Conservation (phyloP, 2,329 filamentous ascomycete species). For the Alternaria sp. region DNA sequence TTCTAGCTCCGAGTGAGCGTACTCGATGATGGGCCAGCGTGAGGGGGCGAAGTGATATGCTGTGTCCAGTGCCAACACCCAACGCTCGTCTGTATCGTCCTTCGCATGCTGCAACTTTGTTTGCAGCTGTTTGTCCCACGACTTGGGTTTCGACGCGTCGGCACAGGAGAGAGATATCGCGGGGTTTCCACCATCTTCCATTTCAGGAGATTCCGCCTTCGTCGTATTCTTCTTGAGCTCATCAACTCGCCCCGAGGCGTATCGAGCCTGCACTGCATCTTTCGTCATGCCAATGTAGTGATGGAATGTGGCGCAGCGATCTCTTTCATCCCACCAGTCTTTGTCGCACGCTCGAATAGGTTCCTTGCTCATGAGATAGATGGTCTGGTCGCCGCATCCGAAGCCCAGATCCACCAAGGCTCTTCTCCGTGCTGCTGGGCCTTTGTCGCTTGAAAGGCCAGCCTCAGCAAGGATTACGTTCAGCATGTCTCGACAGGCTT, state of each 20-base stretch:
- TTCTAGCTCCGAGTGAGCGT: constrained; percentile 50
- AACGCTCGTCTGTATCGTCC: constrained; percentile 42
- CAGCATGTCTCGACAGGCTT: constrained; percentile 60
- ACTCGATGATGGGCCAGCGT: constrained; percentile 54
- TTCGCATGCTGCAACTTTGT: constrained; percentile 9
- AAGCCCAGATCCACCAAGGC: constrained; percentile 62
- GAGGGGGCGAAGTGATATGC: constrained; percentile 65
- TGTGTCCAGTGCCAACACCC: constrained; percentile 64
- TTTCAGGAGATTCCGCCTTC: background rate
- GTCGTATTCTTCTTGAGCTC: constrained; percentile 6
- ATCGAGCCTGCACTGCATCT: constrained; percentile 54
- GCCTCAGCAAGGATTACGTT: constrained; percentile 55
- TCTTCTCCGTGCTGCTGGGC: constrained; percentile 4
- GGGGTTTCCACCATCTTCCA: background rate
- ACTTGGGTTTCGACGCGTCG: constrained; percentile 57
- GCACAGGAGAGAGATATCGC: constrained; percentile 54
- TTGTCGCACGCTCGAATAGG: constrained; percentile 20
- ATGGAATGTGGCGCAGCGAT: constrained; percentile 14
- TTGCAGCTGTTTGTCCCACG: constrained; percentile 49
- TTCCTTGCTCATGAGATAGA: constrained; percentile 49
- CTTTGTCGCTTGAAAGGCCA: constrained; percentile 39
- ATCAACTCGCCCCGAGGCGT: constrained; percentile 32
- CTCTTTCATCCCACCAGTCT: constrained; percentile 22
- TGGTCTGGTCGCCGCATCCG: constrained; percentile 65
- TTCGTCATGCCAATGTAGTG: constrained; percentile 62